Conservation (phyloP, 2,329 filamentous ascomycete species). For the Cladosporium velox region DNA sequence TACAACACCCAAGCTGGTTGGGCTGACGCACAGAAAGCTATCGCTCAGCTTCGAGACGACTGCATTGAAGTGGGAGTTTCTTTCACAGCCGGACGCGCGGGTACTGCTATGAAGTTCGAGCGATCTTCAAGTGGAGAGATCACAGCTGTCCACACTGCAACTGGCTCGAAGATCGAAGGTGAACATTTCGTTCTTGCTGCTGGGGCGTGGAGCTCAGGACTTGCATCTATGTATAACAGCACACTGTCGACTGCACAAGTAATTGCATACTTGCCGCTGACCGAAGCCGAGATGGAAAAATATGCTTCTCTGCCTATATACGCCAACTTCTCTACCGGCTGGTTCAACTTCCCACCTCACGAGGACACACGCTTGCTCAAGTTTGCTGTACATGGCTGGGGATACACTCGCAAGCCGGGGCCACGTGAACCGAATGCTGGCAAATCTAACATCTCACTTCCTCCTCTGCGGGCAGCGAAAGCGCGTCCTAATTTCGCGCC, state of each 20-base stretch:
- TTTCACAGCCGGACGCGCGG: constrained; percentile 9
- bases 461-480: constrained; percentile 11
- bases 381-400: constrained; percentile 46
- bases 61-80: constrained; percentile 14
- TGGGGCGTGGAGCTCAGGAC: constrained; percentile 31
- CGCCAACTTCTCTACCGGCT: constrained; percentile 66
- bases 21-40: constrained; percentile 30
- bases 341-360: constrained; percentile 69
- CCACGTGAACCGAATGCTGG: constrained; percentile 32
- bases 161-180: constrained; percentile 12
- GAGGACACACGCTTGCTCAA: constrained; percentile 47
- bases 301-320: constrained; percentile 69
- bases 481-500: constrained; percentile 14
- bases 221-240: constrained; percentile 28
- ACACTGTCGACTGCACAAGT: constrained; percentile 70
- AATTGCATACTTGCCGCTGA: constrained; percentile 72
- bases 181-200: constrained; percentile 31
- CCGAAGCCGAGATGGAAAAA: constrained; percentile 63
- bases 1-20: constrained; percentile 25
- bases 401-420: constrained; percentile 45
- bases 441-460: constrained; percentile 10
- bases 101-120: constrained; percentile 10
- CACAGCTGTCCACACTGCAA: not conserved
- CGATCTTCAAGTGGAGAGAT: not conserved
- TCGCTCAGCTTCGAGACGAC: constrained; percentile 16